These are phyloP conservation scores for Paramecium biaurelia DNA, from an alignment of 73 alveolate genomes.

Conservation along the genomic window DNA sequence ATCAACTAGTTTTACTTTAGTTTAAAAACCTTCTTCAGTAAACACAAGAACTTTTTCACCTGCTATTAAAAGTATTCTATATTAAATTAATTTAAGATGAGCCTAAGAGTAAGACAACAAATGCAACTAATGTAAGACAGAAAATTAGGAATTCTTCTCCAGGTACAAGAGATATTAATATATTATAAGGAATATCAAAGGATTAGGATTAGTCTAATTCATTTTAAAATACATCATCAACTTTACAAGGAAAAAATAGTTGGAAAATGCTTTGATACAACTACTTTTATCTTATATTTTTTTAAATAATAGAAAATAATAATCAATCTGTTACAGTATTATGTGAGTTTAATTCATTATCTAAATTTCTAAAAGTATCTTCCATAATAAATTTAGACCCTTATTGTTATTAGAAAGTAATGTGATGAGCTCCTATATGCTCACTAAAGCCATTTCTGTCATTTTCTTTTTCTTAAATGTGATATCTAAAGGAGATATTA, in stretches of 20 bases:
- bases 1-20: slow-evolving; percentile 35
- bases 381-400: neutral
- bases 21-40: neutral
- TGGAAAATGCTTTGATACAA: slow-evolving; percentile 39
- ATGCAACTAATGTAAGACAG: neutral
- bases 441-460: neutral
- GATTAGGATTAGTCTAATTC: slow-evolving; percentile 34
- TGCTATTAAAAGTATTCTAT: neutral
- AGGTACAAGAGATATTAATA: neutral
- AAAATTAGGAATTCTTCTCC: slow-evolving; percentile 50
- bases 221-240: neutral
- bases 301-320: neutral
- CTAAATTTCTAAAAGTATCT: slow-evolving; percentile 45
- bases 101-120: neutral
- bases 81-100: neutral
- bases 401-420: neutral
- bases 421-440: neutral
- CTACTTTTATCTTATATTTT: neutral
- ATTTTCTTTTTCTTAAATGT: neutral
- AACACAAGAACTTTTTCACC: slow-evolving; percentile 45
- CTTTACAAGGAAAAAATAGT: neutral
- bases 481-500: neutral
- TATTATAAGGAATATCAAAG: neutral
- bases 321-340: neutral
- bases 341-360: neutral